These are phyloP conservation scores for Trichoderma simmonsii DNA, from an alignment of 2,329 filamentous ascomycete genomes.

Conservation along the genomic window DNA sequence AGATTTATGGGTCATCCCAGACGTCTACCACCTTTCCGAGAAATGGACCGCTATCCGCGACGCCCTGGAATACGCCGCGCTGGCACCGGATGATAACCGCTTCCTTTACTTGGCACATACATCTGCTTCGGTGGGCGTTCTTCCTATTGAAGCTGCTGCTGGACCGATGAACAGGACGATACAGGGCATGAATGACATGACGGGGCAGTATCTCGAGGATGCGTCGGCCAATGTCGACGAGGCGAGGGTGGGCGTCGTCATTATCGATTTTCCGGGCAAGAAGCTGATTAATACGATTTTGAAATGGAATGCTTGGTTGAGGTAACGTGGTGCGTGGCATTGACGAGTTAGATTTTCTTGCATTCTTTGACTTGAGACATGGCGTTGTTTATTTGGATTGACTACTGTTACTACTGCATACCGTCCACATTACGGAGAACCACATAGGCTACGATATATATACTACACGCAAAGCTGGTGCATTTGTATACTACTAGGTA, in stretches of 20 bases:
- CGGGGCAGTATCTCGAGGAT: constrained; percentile 42
- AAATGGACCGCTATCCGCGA: constrained; percentile 46
- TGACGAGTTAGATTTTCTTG: background rate
- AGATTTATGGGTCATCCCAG: constrained; percentile 45
- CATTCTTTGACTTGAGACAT: constrained; percentile 7
- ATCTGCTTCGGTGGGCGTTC: constrained; percentile 46
- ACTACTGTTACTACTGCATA: background rate
- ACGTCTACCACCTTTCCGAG: constrained; percentile 41
- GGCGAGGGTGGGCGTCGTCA: constrained; percentile 43
- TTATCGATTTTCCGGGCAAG: constrained; percentile 48
- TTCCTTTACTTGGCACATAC: constrained; percentile 45
- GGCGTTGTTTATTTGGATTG: background rate
- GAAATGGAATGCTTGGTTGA: constrained; percentile 37
- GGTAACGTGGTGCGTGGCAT: background rate
- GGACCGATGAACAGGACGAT: constrained; percentile 42
- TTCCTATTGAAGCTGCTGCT: constrained; percentile 49
- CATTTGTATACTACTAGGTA: background rate
- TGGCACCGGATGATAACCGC: constrained; percentile 33
- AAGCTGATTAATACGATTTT: constrained; percentile 42
- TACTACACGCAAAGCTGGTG: background rate
- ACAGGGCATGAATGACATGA: constrained; percentile 49
- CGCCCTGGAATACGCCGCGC: constrained; percentile 39
- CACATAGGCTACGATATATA: background rate
- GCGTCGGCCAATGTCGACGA: constrained; percentile 26
- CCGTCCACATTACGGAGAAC: background rate